Evolutionary conservation across 768 basidiomycete species (phyloP).

Genomic region (Hygrophorus russula): DNA sequence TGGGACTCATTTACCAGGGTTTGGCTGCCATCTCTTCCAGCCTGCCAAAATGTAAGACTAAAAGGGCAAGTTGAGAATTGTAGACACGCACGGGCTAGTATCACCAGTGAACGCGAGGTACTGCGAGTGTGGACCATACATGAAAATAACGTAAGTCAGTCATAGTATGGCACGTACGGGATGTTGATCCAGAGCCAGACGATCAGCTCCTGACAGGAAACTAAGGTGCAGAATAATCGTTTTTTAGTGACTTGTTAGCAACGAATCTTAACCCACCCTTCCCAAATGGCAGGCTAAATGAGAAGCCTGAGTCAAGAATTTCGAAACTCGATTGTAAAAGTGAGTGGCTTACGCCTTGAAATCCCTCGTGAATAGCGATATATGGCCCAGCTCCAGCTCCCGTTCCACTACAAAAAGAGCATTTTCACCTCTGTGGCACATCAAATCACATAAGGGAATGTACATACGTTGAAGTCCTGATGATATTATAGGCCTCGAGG

Average conservation of each 20-base stretch:
- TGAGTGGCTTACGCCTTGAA: constrained; percentile 38
- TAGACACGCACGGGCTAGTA: constrained; percentile 24
- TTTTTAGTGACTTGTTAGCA: background rate
- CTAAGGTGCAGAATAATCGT: constrained; percentile 18
- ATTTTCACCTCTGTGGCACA: background rate
- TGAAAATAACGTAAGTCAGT: constrained; percentile 13
- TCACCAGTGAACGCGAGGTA: constrained; percentile 35
- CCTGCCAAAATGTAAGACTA: constrained; percentile 14
- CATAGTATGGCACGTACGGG: constrained; percentile 47
- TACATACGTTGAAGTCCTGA: constrained; percentile 29
- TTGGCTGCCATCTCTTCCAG: constrained; percentile 27
- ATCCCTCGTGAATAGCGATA: constrained; percentile 55
- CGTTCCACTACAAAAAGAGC: constrained; percentile 35
- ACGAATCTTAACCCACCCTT: constrained; percentile 21
- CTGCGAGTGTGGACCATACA: constrained; percentile 14
- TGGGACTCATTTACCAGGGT: constrained; percentile 26
- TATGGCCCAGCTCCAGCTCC: constrained; percentile 50
- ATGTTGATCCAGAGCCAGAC: constrained; percentile 67
- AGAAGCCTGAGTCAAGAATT: constrained; percentile 5
- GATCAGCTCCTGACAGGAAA: constrained; percentile 69
- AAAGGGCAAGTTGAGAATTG: background rate
- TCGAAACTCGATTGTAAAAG: constrained; percentile 9
- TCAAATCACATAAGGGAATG: constrained; percentile 9
- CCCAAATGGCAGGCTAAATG: constrained; percentile 29
- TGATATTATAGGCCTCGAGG: constrained; percentile 33